These are phyloP conservation scores for Raphidocelis subcapitata DNA, from an alignment of 139 green algal species.

Conservation along the genomic window DNA sequence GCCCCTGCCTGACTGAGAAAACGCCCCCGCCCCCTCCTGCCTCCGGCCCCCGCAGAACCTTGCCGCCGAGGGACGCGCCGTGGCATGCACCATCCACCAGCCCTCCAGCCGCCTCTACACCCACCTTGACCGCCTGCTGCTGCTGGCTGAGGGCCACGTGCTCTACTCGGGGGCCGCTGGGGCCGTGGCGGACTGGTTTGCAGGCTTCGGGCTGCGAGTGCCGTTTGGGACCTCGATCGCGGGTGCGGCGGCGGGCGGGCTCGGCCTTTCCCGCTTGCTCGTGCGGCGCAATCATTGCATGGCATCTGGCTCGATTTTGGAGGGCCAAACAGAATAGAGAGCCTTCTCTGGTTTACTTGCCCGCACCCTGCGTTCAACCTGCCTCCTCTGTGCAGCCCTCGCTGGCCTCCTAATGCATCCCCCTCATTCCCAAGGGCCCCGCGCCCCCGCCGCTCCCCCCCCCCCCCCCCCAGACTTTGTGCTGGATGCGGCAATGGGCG, in stretches of 20 bases:
- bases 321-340: no score
- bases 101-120: constrained; percentile 80
- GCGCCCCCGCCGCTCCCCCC: no score
- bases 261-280: no score
- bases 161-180: constrained; percentile 82
- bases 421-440: no score
- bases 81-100: constrained; percentile 96
- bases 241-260: constrained; percentile 29
- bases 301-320: no score
- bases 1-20: no score
- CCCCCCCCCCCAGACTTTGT: constrained; percentile 55
- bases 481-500: constrained; percentile 62
- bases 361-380: no score
- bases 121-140: constrained; percentile 73
- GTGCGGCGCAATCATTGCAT: no score
- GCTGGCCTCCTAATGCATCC: no score
- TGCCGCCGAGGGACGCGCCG: constrained; percentile 62
- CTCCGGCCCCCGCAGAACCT: constrained; percentile 46
- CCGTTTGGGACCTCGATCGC: constrained; percentile 74
- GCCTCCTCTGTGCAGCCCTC: no score
- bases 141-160: constrained; percentile 68
- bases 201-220: constrained; percentile 48
- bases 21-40: no score
- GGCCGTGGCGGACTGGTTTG: constrained; percentile 61
- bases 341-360: no score